Percentiles rank a stretch among this genome's conserved stretches.
Conservation (phyloP, 2,329 filamentous ascomycete species). For the Microdochium paspali region DNA sequence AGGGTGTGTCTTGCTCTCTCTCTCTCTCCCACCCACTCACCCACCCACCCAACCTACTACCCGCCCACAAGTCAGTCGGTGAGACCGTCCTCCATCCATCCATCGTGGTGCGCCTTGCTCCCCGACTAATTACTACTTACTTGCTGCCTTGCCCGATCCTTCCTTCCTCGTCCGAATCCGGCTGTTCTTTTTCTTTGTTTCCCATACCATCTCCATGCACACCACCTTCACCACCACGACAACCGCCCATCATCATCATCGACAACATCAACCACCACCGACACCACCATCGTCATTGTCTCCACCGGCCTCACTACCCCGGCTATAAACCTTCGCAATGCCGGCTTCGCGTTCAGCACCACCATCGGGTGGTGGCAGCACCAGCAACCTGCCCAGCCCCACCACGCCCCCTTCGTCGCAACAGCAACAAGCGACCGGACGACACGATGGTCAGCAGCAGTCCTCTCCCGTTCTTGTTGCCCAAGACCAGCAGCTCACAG, state of each 20-base stretch:
- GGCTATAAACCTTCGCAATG: background rate
- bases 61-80: no score
- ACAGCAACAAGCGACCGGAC: background rate
- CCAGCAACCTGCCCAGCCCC: background rate
- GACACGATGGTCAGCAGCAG: slow-evolving; percentile 1
- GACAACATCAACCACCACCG: background rate
- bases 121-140: no score
- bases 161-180: no score
- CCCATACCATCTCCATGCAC: no score
- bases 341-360: background rate
- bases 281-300: background rate
- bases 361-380: background rate
- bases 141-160: no score
- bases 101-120: no score
- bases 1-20: no score
- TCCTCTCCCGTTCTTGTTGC: background rate
- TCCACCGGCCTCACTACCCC: background rate
- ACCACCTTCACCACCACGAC: no score
- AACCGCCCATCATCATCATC: background rate
- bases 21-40: no score
- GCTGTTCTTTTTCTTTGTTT: no score
- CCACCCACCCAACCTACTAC: no score
- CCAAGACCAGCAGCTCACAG: background rate
- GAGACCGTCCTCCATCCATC: no score
- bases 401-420: background rate